Percentiles rank a stretch among this genome's conserved stretches.
phyloP scores from a whole-genome alignment of 371 early-diverging fungal genomes.

The Mucor piriformis region DNA sequence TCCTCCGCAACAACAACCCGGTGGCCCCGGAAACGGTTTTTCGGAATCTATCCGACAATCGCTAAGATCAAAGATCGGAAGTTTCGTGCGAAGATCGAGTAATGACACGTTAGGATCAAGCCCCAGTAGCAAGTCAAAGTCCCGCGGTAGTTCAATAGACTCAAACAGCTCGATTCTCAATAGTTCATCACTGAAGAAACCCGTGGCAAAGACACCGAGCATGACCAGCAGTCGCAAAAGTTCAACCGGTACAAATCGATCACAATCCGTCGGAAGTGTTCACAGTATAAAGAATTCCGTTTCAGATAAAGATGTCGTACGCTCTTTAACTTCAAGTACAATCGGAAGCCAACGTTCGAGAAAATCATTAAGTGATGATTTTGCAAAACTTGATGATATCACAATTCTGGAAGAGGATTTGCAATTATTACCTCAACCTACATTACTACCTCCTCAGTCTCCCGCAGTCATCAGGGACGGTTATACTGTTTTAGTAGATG shows the following conservation, averaged over 20 bases:
- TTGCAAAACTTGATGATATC: not conserved
- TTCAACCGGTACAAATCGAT: slow-evolving; percentile 9
- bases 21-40: not conserved
- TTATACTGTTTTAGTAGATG: slow-evolving; percentile 12
- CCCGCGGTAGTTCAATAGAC: slow-evolving; percentile 19
- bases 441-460: not conserved
- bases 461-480: not conserved
- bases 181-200: slow-evolving; percentile 6
- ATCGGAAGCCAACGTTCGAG: slow-evolving; percentile 11
- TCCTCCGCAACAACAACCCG: not conserved
- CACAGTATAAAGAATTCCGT: slow-evolving; percentile 57
- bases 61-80: slow-evolving; percentile 22
- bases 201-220: slow-evolving; percentile 18
- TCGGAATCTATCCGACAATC: slow-evolving; percentile 22
- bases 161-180: not conserved
- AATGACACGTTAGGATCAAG: slow-evolving; percentile 13
- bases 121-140: not conserved
- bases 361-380: slow-evolving; percentile 3
- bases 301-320: slow-evolving; percentile 15
- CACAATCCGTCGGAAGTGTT: slow-evolving; percentile 20
- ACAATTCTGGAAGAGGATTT: not conserved
- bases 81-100: slow-evolving; percentile 25
- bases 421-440: not conserved
- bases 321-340: slow-evolving; percentile 21
- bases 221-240: slow-evolving; percentile 17